Evolutionary conservation across 2,329 filamentous ascomycete species (phyloP), one percentile per base, ranked within the genome.

Genomic region (Bipolaris zeicola): DNA sequence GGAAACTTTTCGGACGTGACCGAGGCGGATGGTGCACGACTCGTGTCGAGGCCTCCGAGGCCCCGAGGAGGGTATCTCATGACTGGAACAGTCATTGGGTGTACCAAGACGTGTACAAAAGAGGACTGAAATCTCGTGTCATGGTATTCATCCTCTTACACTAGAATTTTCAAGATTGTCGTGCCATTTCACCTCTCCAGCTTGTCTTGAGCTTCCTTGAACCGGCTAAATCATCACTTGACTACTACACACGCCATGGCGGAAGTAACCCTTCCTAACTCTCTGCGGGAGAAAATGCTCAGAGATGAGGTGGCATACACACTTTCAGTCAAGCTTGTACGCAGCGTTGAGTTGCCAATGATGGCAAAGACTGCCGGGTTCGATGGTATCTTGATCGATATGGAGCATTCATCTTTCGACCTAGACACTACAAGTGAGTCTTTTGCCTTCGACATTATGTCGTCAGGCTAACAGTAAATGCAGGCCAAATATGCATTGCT

Each of bases 321-420:
- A 67, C 53, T 64, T n/a, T 64, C 63, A 3, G 54, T 64, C 57
- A 77, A 77, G 50, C 68, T 76, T 48, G 67, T 75, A 18, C 67
- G 67, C 28, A 72, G 71, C 26, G 70, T 72, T 43, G 76, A 78
- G 50, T 66, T 77, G 16, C 69, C 72, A 14, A 75, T 76, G 67
- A 75, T 78, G 65, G 68, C 67, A 50, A 78, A 77, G 53, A 77
- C 71, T 49, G 77, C 78, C 10, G 77, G 77, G 6, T 73, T 78
- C 48, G 72, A 79, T 46, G 77, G 73, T 38, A 69, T 80, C 37
- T 72, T 80, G 53, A 76, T 81, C 53, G 78, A 81, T 50, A 78
- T 81, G 76, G 78, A 81, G 57, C 79, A 81, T 57, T 77, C 75
- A 2, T 63, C 74, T 2, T 66, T 80, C 28, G 70, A 74, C 52